A percentile compares a stretch with the other conserved stretches of the same genome.
phyloP scores from a whole-genome alignment of 106 monocot genomes.

The Platanthera zijinensis region DNA sequence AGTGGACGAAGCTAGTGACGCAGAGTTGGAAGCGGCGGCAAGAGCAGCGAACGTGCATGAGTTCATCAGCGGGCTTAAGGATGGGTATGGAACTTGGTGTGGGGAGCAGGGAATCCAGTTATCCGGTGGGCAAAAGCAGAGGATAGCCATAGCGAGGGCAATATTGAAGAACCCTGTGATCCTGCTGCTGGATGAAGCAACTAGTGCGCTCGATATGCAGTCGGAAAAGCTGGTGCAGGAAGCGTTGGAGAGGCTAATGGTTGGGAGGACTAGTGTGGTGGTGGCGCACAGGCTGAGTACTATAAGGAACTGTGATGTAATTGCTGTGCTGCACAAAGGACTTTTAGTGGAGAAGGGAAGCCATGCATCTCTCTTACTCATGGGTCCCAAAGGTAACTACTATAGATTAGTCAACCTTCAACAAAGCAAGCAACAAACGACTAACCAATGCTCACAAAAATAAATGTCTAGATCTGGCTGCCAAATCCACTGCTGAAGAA shows the following conservation, averaged over 20 bases:
- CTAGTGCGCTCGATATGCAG: slow-evolving; percentile 18
- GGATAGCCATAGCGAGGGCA: slow-evolving; percentile 26
- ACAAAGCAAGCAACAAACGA: neutral
- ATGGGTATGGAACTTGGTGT: slow-evolving; percentile 24
- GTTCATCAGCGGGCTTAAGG: slow-evolving; percentile 18
- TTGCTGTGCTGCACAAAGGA: slow-evolving; percentile 17
- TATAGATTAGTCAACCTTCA: slow-evolving; percentile 16
- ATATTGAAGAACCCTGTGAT: slow-evolving; percentile 19
- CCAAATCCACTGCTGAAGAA: too few relatives aligned
- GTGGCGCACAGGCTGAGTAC: slow-evolving; percentile 25
- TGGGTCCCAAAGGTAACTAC: slow-evolving; percentile 1
- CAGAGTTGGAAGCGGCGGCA: slow-evolving; percentile 19
- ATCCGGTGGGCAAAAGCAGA: slow-evolving; percentile 28
- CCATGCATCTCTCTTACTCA: slow-evolving; percentile 10
- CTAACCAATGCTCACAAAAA: too few relatives aligned
- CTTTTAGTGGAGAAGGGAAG: slow-evolving; percentile 19
- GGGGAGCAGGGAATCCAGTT: slow-evolving; percentile 19
- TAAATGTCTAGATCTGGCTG: too few relatives aligned
- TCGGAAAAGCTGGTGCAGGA: slow-evolving; percentile 22
- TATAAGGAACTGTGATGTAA: slow-evolving; percentile 15
- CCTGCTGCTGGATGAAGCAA: slow-evolving; percentile 22
- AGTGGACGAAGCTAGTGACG: slow-evolving; percentile 10
- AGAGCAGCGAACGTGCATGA: slow-evolving; percentile 25
- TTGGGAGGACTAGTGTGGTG: slow-evolving; percentile 17
- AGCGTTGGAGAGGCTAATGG: slow-evolving; percentile 22